These are phyloP conservation scores for Aeschynomene evenia DNA, from an alignment of 306 rosid species.

Conservation along the genomic window DNA sequence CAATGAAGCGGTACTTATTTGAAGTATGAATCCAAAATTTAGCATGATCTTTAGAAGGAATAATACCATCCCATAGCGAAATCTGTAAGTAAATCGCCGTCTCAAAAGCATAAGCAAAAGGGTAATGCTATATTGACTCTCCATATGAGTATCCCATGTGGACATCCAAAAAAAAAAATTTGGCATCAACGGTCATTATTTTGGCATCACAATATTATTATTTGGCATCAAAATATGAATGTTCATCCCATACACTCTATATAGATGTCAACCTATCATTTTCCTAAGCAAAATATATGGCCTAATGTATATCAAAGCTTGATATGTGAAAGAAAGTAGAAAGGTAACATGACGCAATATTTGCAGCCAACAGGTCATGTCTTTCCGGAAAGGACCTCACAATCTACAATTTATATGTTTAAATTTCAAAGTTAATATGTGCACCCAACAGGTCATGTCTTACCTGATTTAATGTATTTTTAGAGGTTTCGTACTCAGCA, in stretches of 20 bases:
- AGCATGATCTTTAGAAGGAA: constrained; percentile 78
- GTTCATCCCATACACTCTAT: too few relatives aligned
- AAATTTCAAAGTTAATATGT: too few relatives aligned
- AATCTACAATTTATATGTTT: not conserved
- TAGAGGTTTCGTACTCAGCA: constrained; percentile 77
- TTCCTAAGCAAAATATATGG: not conserved
- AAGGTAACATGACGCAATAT: constrained; percentile 14
- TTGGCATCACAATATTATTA: too few relatives aligned
- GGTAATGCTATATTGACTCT: too few relatives aligned
- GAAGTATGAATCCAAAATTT: constrained; percentile 81
- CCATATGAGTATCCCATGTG: too few relatives aligned
- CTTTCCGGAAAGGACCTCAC: not conserved
- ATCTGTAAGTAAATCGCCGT: constrained; percentile 49
- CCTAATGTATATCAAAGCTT: not conserved
- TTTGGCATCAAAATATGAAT: too few relatives aligned
- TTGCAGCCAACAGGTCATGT: too few relatives aligned
- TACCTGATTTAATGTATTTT: constrained; percentile 77
- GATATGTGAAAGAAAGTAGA: not conserved
- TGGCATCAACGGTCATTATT: too few relatives aligned
- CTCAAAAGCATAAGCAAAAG: constrained; percentile 14
- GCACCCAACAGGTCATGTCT: not conserved
- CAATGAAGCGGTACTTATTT: constrained; percentile 82
- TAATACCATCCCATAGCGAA: constrained; percentile 93
- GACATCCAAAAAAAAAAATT: too few relatives aligned
- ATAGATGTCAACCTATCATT: too few relatives aligned